A percentile compares a stretch with the other conserved stretches of the same genome.
These are phyloP conservation scores for Colletotrichum aenigma DNA, from an alignment of 2,329 filamentous ascomycete species.

Conservation along the genomic window DNA sequence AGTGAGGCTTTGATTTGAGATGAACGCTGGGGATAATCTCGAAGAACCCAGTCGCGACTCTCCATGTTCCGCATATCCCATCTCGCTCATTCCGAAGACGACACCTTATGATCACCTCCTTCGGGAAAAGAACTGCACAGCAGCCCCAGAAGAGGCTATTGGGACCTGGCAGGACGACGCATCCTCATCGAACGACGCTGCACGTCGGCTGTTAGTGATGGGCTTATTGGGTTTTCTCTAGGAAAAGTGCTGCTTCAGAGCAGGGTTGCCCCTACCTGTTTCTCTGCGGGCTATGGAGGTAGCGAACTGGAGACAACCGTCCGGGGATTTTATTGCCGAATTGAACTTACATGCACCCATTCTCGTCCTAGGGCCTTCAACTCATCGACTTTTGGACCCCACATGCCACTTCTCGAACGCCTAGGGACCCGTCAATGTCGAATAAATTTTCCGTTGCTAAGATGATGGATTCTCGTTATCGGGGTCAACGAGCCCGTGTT, in stretches of 20 bases:
- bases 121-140: conserved; percentile 13
- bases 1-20: conserved; percentile 22
- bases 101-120: conserved; percentile 16
- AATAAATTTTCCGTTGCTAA: conserved; percentile 14
- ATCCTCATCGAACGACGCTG: conserved; percentile 12
- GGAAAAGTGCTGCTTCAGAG: neutral
- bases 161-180: neutral
- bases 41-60: conserved; percentile 16
- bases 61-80: conserved; percentile 21
- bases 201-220: neutral
- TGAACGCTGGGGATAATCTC: conserved; percentile 23
- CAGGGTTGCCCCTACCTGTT: conserved; percentile 8
- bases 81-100: conserved; percentile 20
- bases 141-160: conserved; percentile 4
- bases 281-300: neutral
- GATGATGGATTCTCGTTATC: conserved; percentile 1
- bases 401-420: conserved; percentile 10
- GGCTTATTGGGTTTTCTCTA: conserved; percentile 1
- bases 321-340: conserved; percentile 14
- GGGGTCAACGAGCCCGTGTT: neutral
- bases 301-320: conserved; percentile 2
- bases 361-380: neutral
- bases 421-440: neutral
- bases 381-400: conserved; percentile 1
- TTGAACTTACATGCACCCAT: neutral